These are phyloP conservation scores for Penicillium palitans DNA, from an alignment of 2,329 filamentous ascomycete genomes.

Conservation along the genomic window DNA sequence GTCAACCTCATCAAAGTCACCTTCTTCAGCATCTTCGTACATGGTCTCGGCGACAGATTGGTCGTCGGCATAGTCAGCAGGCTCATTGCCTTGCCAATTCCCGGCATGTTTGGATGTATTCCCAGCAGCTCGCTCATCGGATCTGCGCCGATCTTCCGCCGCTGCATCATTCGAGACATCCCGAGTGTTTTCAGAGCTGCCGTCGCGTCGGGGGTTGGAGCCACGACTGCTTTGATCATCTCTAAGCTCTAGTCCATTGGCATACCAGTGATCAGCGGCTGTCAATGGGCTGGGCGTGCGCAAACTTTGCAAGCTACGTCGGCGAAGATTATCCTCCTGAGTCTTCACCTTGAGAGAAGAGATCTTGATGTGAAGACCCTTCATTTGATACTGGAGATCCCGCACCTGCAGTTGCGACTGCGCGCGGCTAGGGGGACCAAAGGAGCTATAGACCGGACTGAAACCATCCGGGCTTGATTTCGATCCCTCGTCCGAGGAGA, in stretches of 20 bases:
- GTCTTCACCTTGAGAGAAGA: constrained; percentile 76
- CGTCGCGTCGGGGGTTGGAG: constrained; percentile 37
- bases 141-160: constrained; percentile 8
- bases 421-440: constrained; percentile 59
- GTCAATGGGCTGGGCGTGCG: constrained; percentile 78
- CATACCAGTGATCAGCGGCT: constrained; percentile 63
- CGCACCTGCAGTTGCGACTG: constrained; percentile 72
- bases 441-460: constrained; percentile 38
- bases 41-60: constrained; percentile 38
- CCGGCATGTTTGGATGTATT: constrained; percentile 6
- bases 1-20: constrained; percentile 53
- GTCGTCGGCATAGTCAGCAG: constrained; percentile 26
- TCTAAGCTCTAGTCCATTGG: constrained; percentile 41
- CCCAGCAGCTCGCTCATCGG: constrained; percentile 4
- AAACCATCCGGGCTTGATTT: constrained; percentile 36
- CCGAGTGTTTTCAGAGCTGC: constrained; percentile 31
- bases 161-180: constrained; percentile 5
- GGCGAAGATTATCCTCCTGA: constrained; percentile 73
- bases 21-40: constrained; percentile 48
- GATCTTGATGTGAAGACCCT: constrained; percentile 80
- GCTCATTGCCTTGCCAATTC: constrained; percentile 12
- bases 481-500: constrained; percentile 28
- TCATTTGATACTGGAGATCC: constrained; percentile 79
- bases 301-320: constrained; percentile 73
- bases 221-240: constrained; percentile 38